phyloP scores from a whole-genome alignment of 2,329 filamentous ascomycete species.

The Exophiala alcalophila region DNA sequence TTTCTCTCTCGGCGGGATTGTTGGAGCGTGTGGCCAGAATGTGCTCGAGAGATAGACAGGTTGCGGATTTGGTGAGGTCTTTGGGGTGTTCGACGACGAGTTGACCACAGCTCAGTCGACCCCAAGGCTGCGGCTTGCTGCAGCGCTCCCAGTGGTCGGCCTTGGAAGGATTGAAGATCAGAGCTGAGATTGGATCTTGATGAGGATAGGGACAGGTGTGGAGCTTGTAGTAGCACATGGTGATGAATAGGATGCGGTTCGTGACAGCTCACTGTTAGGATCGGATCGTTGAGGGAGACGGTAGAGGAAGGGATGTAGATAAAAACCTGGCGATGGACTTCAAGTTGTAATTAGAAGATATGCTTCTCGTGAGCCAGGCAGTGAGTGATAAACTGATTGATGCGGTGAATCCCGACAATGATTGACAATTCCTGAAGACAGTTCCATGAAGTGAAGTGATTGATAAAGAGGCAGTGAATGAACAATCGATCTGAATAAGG shows the following conservation, averaged over 20 bases:
- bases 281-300: neutral
- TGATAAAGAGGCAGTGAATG: neutral
- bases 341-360: neutral
- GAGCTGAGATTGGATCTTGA: constrained; percentile 18
- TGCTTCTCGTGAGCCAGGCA: constrained; percentile 1
- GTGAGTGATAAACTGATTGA: constrained; percentile 4
- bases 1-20: constrained; percentile 2
- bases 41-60: neutral
- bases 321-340: neutral
- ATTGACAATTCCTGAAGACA: too few relatives aligned
- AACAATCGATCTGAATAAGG: too few relatives aligned
- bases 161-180: constrained; percentile 20
- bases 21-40: constrained; percentile 7
- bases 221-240: constrained; percentile 23
- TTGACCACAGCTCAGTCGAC: constrained; percentile 22
- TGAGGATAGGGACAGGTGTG: constrained; percentile 22
- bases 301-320: neutral
- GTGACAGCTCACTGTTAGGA: neutral
- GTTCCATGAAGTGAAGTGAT: too few relatives aligned
- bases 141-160: constrained; percentile 15
- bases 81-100: constrained; percentile 18
- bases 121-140: constrained; percentile 20
- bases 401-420: too few relatives aligned
- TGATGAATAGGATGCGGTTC: neutral
- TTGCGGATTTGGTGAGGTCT: neutral